Evolutionary conservation across 2,329 filamentous ascomycete species (phyloP), one percentile per base, ranked within the genome.

Genomic region (Penicillium sp.): DNA sequence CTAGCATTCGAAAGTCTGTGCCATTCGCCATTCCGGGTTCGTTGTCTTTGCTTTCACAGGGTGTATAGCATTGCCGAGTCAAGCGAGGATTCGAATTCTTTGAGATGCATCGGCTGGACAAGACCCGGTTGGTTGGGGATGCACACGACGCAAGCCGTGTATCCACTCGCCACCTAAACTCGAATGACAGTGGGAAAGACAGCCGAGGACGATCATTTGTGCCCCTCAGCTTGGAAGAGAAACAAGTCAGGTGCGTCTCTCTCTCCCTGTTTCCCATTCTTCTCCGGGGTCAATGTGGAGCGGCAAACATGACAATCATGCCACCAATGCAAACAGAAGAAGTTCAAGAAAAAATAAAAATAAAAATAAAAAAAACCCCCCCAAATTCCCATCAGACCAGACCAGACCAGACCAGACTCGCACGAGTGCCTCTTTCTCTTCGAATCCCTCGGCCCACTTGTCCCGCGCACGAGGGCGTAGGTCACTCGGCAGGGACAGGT

Each of bases 401-500:
- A 42, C 19, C 35, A 39, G 35, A 39, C 14, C 39, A 13, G 19
- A 42, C 19, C 39, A 23, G 19, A 33, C 31, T 33, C 31, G 31
- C 2, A 16, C 14, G 37, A 21, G 19, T 19, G 39, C 35, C 35
- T 19, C n/a, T 3, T n/a, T 42, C n/a, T 23, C 16, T 2, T 35
- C 47, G 13, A n/a, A 21, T 33, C 16, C 19, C 46, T 51, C 35
- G 39, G 39, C 39, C 39, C 39, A 42, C 39, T 42, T 13, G 19
- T 21, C 39, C 39, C 39, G n/a, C 39, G 11, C 46, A 46, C 31
- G 9, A 31, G 27, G 23, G 33, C n/a, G 55, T 21, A 29, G 29
- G 43, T 52, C 58, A 57, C 21, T 59, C 55, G 44, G 37, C 48
- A 35, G 46, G 50, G 26, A 49, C 35, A n/a, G 60, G 54, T 31